A percentile compares a stretch with the other conserved stretches of the same genome.
Evolutionary conservation across 257 asterid genomes (phyloP).

Genomic region (Lithospermum erythrorhizon): DNA sequence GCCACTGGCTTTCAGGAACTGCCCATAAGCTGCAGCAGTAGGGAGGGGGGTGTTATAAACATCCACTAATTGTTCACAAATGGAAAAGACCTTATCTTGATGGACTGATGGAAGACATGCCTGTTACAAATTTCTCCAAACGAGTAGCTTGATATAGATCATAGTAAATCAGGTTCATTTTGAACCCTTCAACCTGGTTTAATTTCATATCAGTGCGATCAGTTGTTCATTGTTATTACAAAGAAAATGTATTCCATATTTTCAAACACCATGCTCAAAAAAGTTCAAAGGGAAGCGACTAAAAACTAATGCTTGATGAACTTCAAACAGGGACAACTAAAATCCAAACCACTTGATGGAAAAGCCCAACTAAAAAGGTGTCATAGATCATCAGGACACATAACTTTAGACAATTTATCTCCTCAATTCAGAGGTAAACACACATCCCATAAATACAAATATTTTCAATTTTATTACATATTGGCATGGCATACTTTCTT

Average conservation of each 20-base stretch:
- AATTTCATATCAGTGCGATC: not conserved
- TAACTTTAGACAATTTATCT: too few species aligned
- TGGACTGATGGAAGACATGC: conserved; percentile 22
- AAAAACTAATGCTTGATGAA: not conserved
- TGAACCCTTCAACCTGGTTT: conserved; percentile 90
- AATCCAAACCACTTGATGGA: too few species aligned
- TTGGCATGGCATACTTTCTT: not conserved
- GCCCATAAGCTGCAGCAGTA: conserved; percentile 64
- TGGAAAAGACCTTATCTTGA: not conserved
- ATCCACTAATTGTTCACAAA: conserved; percentile 8
- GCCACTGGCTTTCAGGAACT: conserved; percentile 84
- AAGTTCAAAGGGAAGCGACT: not conserved
- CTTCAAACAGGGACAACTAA: too few species aligned
- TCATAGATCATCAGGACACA: too few species aligned
- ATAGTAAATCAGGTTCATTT: conserved; percentile 90
- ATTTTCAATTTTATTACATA: too few species aligned
- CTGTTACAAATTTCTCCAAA: conserved; percentile 86
- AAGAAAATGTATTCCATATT: not conserved
- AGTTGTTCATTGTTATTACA: too few species aligned
- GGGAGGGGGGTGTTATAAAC: not conserved
- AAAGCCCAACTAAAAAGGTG: too few species aligned
- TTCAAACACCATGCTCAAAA: too few species aligned
- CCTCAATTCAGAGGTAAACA: too few species aligned
- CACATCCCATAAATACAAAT: too few species aligned
- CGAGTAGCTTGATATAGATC: conserved; percentile 96